Conservation (phyloP, 1,139 yeast genomes). For the Nakaseomyces delphensis region DNA sequence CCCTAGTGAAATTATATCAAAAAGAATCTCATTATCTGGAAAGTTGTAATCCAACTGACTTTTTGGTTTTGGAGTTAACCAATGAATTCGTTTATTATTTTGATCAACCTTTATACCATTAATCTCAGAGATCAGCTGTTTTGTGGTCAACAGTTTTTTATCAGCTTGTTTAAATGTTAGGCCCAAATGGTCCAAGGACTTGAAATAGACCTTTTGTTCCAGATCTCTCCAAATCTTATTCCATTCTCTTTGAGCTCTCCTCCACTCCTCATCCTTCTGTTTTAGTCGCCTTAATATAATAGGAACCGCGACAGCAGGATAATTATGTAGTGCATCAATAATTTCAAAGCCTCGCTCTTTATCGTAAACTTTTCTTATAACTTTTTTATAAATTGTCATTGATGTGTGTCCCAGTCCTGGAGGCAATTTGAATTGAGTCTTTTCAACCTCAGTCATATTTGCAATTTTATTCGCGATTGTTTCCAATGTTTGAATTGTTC, state of each 20-base stretch:
- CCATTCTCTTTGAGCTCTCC: conserved; percentile 97
- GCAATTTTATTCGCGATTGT: conserved; percentile 92
- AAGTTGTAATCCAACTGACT: conserved; percentile 68
- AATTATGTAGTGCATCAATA: conserved; percentile 88
- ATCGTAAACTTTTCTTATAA: conserved; percentile 84
- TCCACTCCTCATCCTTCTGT: conserved; percentile 99
- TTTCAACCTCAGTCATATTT: conserved; percentile 86
- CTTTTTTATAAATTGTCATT: conserved; percentile 83
- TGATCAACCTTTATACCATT: conserved; percentile 91
- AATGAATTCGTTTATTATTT: conserved; percentile 63
- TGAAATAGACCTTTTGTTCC: conserved; percentile 89
- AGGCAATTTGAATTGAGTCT: conserved; percentile 75
- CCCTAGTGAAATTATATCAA: conserved; percentile 64
- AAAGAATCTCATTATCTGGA: conserved; percentile 56
- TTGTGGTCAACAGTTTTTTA: conserved; percentile 81
- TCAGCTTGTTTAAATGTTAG: conserved; percentile 94
- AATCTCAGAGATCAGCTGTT: conserved; percentile 83
- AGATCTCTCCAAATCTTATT: conserved; percentile 98
- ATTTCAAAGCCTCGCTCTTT: conserved; percentile 94
- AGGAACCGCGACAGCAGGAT: conserved; percentile 93
- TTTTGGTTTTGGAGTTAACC: conserved; percentile 77
- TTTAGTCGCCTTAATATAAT: conserved; percentile 83
- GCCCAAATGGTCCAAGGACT: conserved; percentile 91
- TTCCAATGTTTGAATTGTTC: conserved; percentile 92
- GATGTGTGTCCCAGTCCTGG: conserved; percentile 92